These are phyloP conservation scores for Kregervanrija pseudodelftensis DNA, from an alignment of 805 yeast species.

Conservation along the genomic window DNA sequence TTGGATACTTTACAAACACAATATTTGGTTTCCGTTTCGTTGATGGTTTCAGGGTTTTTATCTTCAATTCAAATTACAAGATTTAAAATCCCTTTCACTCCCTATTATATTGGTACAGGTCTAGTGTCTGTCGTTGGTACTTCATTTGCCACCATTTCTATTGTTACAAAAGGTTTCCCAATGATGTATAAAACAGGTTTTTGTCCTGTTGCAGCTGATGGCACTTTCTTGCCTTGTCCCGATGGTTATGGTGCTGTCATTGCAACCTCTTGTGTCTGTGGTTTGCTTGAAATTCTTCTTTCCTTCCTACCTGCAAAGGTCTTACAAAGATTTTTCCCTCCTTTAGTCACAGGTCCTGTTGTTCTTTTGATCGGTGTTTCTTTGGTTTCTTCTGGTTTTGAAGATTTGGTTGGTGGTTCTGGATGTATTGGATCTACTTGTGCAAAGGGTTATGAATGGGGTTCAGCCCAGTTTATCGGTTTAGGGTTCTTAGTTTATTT, in stretches of 20 bases:
- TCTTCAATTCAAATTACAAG: slow-evolving; percentile 75
- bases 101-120: slow-evolving; percentile 81
- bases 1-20: slow-evolving; percentile 43
- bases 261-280: slow-evolving; percentile 75
- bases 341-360: slow-evolving; percentile 90
- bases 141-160: slow-evolving; percentile 80
- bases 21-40: slow-evolving; percentile 62
- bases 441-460: slow-evolving; percentile 59
- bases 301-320: slow-evolving; percentile 72
- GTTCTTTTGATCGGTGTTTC: slow-evolving; percentile 75
- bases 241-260: slow-evolving; percentile 85
- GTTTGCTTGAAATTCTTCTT: slow-evolving; percentile 61
- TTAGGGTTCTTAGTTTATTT: slow-evolving; percentile 78
- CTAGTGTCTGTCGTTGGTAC: slow-evolving; percentile 86
- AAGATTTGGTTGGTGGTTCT: slow-evolving; percentile 86
- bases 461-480: slow-evolving; percentile 81
- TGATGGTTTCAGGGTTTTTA: slow-evolving; percentile 64
- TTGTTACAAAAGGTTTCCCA: slow-evolving; percentile 69
- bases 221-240: slow-evolving; percentile 70
- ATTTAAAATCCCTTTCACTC: slow-evolving; percentile 66
- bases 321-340: slow-evolving; percentile 74
- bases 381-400: slow-evolving; percentile 64
- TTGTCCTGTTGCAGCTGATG: slow-evolving; percentile 59
- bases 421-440: slow-evolving; percentile 42
- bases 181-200: slow-evolving; percentile 69